Evolutionary conservation across 108 stramenopile genomes (phyloP).

Genomic region (Cyclotella kingstonii): DNA sequence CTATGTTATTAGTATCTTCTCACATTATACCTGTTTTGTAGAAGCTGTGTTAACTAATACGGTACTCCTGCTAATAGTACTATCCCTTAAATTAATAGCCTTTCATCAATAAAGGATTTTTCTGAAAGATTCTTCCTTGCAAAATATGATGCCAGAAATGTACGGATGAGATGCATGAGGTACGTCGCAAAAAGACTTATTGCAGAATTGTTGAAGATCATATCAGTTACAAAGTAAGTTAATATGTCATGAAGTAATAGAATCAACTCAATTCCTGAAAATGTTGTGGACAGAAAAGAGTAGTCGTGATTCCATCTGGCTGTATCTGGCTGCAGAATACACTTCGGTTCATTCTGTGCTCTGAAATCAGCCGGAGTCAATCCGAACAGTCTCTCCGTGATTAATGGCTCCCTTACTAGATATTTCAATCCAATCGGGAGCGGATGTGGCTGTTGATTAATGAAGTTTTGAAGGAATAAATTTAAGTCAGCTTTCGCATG

Average conservation of each 20-base stretch:
- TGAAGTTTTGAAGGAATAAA: slow-evolving; percentile 27
- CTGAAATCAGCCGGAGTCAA: slow-evolving; percentile 44
- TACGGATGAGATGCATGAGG: slow-evolving; percentile 49
- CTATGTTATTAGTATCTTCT: too few relatives aligned
- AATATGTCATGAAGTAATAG: slow-evolving; percentile 64
- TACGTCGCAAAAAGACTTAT: slow-evolving; percentile 53
- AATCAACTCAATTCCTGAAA: slow-evolving; percentile 64
- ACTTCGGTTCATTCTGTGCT: slow-evolving; percentile 33
- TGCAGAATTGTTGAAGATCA: slow-evolving; percentile 51
- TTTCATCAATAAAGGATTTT: slow-evolving; percentile 60
- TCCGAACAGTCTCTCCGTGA: slow-evolving; percentile 33
- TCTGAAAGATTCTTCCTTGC: slow-evolving; percentile 57
- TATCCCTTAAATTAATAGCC: slow-evolving; percentile 51
- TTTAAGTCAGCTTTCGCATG: slow-evolving; percentile 24
- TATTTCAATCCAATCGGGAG: slow-evolving; percentile 19
- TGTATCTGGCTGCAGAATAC: slow-evolving; percentile 61
- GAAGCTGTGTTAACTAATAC: too few relatives aligned
- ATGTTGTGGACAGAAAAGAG: slow-evolving; percentile 47
- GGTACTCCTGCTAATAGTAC: too few relatives aligned
- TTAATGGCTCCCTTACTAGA: slow-evolving; percentile 25
- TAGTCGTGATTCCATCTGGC: slow-evolving; percentile 20
- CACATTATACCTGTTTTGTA: too few relatives aligned
- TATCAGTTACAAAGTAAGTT: slow-evolving; percentile 56
- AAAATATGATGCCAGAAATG: slow-evolving; percentile 24
- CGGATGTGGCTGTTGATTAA: slow-evolving; percentile 32